Conservation (phyloP, 2,329 filamentous ascomycete species). For the Calonectria multiphialidica region DNA sequence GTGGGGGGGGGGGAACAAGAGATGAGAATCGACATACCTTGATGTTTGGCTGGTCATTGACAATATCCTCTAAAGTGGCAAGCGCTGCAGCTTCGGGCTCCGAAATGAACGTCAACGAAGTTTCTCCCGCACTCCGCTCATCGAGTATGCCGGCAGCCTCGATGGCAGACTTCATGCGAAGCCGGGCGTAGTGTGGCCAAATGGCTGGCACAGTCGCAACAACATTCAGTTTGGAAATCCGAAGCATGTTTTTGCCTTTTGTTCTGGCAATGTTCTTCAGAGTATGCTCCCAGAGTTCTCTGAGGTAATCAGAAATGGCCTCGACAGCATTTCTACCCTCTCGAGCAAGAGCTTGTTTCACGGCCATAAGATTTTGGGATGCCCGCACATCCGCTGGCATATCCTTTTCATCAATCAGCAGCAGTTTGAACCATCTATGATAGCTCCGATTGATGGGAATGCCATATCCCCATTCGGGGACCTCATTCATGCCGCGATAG, state of each 20-base stretch:
- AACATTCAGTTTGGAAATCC: conserved; percentile 47
- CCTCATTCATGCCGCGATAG: conserved; percentile 19
- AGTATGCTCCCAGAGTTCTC: conserved; percentile 48
- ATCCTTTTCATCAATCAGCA: conserved; percentile 52
- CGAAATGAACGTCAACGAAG: conserved; percentile 51
- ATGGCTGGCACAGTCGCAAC: conserved; percentile 60
- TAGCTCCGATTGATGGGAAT: conserved; percentile 40
- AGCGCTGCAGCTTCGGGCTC: conserved; percentile 62
- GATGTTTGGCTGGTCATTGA: conserved; percentile 38
- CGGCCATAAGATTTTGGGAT: conserved; percentile 37
- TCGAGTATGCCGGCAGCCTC: conserved; percentile 51
- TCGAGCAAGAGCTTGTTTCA: conserved; percentile 1
- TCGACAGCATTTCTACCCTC: conserved; percentile 43
- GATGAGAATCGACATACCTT: conserved; percentile 21
- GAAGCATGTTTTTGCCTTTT: conserved; percentile 38
- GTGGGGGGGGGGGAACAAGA: not conserved
- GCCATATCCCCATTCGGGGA: conserved; percentile 48
- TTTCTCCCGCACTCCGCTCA: conserved; percentile 40
- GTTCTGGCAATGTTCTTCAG: conserved; percentile 40
- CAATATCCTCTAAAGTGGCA: conserved; percentile 46
- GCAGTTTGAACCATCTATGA: conserved; percentile 57
- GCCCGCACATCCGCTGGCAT: conserved; percentile 40
- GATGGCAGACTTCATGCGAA: conserved; percentile 52
- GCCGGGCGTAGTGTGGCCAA: conserved; percentile 55
- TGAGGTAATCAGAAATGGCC: conserved; percentile 50